Base-by-base conservation (phyloP, 2,329 filamentous ascomycete species). In the Xylaria hypoxylon region DNA sequence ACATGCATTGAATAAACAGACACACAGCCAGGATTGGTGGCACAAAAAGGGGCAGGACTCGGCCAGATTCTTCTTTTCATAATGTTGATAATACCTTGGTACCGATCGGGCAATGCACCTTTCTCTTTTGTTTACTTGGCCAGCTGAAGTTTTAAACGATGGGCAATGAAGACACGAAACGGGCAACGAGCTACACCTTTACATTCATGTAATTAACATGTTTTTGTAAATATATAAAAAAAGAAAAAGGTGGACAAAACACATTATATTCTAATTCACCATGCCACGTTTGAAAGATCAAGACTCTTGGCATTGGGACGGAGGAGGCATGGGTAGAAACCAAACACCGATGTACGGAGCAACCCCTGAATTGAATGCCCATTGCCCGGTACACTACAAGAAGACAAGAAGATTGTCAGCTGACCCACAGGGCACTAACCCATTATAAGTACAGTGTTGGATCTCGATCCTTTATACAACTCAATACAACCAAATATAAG, bases 41-140 rank as follows among this genome's bases (percentile, higher is more conserved):
- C 33, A 50, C 19, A 11, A 42, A 57, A 52, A 22, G 44, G 35
- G 13, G 10, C 11, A 19, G 28, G 26, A 24, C 40, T n/a, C 50
- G 53, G 35, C 28, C 33, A 8, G 28, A 47, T 53, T 58, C 31
- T 44, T 44, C 13, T 52, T 52, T 52, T 31, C 2, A 22, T 38
- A 31, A 17, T 55, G 33, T 59, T 42, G 19, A 63, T 63, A 59
- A 63, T 63, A 66, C 64, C 53, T 59, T 33, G 44, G 24, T 52
- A 55, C 24, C 38, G 38, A 53, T 33, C 10, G 42, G 38, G 2
- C 22, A 8, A 40, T 22, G 35, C 35, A 66, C 52, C 40, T 53
- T 59, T 58, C 6, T 57, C 53, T 56, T 58, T 31, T 26, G 31
- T 50, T 19, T 50, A 11, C 6, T 50, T 31, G 17, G 28, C 13